These are phyloP conservation scores for Fusarium mangiferae DNA, from an alignment of 2,329 filamentous ascomycete species.

Conservation along the genomic window DNA sequence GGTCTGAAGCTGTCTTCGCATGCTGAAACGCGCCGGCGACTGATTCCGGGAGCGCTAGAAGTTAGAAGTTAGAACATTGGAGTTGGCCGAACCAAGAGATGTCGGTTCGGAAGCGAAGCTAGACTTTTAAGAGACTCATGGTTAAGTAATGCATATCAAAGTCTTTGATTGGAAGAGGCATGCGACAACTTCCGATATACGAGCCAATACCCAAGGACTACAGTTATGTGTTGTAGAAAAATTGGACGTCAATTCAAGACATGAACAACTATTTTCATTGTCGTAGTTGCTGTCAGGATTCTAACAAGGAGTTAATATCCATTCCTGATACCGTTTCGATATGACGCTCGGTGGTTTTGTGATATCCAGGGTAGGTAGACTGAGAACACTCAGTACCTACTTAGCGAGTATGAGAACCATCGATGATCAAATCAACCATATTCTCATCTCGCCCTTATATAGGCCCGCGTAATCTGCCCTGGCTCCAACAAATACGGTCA, in stretches of 20 bases:
- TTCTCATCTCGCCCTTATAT: not conserved
- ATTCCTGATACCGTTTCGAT: no score
- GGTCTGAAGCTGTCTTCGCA: not conserved
- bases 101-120: not conserved
- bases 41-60: not conserved
- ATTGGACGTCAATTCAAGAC: not conserved
- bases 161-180: not conserved
- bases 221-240: not conserved
- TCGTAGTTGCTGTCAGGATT: not conserved
- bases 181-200: not conserved
- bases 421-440: not conserved
- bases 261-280: not conserved
- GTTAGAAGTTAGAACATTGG: conserved; percentile 15
- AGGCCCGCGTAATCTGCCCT: not conserved
- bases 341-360: not conserved
- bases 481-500: not conserved
- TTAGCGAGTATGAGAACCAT: not conserved
- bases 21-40: conserved; percentile 18
- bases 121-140: not conserved
- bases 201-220: no score
- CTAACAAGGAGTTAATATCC: no score
- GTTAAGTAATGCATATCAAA: not conserved
- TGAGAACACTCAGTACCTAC: not conserved
- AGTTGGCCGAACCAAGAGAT: not conserved
- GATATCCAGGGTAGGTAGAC: not conserved